Evolutionary conservation across 2,329 filamentous ascomycete species (phyloP), one percentile per base, ranked within the genome.

Genomic region (Colletotrichum sansevieriae): DNA sequence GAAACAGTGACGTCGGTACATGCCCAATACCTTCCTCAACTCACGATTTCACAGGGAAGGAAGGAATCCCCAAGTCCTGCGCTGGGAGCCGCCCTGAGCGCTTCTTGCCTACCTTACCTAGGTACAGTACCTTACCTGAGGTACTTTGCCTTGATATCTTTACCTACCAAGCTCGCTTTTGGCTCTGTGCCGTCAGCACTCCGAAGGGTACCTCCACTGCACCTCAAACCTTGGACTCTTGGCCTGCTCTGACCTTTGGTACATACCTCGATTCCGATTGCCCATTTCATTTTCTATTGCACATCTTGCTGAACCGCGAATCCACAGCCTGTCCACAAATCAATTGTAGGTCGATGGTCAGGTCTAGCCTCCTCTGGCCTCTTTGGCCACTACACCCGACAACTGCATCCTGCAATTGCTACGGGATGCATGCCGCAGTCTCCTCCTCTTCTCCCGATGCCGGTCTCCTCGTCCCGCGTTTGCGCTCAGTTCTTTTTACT

Each of bases 321-420:
- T 25, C 41, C 43, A 10, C 11, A 49, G 11, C 18, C 44, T 43
- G 37, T 60, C 57, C 57, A 51, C 57, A 49, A 60, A 60, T 60
- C 57, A 60, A 60, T 33, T 22, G 20, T 35, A 29, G 29, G 57
- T 49, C 44, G 44, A 51, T 51, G 57, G 57, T 51, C 57, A 60
- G 57, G 57, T 49, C 57, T 60, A 43, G 56, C 41, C 57, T 60
- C 29, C 33, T 39, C 44, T 39, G 35, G 44, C 29, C 44, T 39
- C 33, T 41, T 41, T 41, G 41, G 22, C 43, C n/a, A 33, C 8
- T 35, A 35, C 44, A 33, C 25, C n/a, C 37, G 52, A 55, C 39
- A 54, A 56, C 29, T 46, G 51, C 49, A 63, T 63, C 33, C 35
- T 20, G 22, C 49, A 54, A 25, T 3, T 22, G 22, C 22, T 22